Percentiles rank a stretch among this genome's conserved stretches.
phyloP scores from a whole-genome alignment of 352 stramenopile species.

The Phytopythium aichiense region DNA sequence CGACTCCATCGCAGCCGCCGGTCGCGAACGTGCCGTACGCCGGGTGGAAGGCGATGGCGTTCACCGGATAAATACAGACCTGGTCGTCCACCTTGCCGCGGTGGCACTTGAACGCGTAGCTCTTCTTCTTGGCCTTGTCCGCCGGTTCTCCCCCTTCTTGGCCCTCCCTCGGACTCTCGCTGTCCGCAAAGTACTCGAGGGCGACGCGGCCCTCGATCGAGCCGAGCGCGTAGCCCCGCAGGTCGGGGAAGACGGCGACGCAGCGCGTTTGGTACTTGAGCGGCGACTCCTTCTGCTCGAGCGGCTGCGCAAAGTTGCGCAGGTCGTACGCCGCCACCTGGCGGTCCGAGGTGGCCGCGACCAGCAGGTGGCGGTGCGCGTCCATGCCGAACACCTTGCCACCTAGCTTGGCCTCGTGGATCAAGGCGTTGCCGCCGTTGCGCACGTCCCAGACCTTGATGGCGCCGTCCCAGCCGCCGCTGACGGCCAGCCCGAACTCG shows the following conservation, averaged over 20 bases:
- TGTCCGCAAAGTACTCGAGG: slow-evolving; percentile 93
- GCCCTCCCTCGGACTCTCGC: slow-evolving; percentile 3
- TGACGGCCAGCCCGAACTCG: slow-evolving; percentile 51
- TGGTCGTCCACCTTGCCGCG: slow-evolving; percentile 82
- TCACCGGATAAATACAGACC: slow-evolving; percentile 93
- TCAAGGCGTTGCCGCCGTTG: slow-evolving; percentile 42
- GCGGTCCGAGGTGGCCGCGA: slow-evolving; percentile 49
- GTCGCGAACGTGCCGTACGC: slow-evolving; percentile 93
- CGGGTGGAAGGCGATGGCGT: slow-evolving; percentile 95
- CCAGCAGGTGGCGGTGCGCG: slow-evolving; percentile 47
- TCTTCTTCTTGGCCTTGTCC: slow-evolving; percentile 38
- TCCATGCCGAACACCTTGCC: slow-evolving; percentile 77
- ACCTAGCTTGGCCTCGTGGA: slow-evolving; percentile 35
- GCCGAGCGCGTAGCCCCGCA: slow-evolving; percentile 86
- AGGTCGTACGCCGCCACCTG: slow-evolving; percentile 82
- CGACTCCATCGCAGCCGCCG: slow-evolving; percentile 91
- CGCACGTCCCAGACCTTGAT: slow-evolving; percentile 68
- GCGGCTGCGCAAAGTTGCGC: slow-evolving; percentile 55
- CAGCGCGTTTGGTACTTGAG: slow-evolving; percentile 93
- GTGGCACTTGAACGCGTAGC: slow-evolving; percentile 99
- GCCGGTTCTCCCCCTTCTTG: not conserved
- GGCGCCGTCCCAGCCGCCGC: slow-evolving; percentile 61
- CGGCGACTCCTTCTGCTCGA: slow-evolving; percentile 69
- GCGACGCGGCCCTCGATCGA: slow-evolving; percentile 96
- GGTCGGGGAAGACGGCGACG: slow-evolving; percentile 63